phyloP scores from a whole-genome alignment of 495 filamentous ascomycete genomes.

The Aspergillus sclerotiicarbonarius region DNA sequence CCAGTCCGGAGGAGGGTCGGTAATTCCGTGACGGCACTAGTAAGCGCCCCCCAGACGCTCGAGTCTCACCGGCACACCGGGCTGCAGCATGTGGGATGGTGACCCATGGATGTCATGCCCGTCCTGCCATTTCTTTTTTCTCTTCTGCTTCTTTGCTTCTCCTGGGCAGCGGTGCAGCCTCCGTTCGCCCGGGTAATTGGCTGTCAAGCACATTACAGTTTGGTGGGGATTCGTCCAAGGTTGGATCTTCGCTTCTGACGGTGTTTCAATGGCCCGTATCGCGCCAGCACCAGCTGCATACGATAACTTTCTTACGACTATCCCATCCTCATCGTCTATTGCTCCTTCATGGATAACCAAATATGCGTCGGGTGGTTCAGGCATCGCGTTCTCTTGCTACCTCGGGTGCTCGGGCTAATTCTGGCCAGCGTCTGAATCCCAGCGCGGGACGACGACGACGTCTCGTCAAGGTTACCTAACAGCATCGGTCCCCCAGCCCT shows the following conservation, averaged over 20 bases:
- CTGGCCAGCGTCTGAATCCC: neutral
- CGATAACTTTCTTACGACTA: neutral
- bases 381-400: conserved; percentile 14
- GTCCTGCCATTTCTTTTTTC: conserved; percentile 3
- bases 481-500: neutral
- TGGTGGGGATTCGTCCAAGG: neutral
- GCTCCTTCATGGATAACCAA: conserved; percentile 4
- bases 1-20: neutral
- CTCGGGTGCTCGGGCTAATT: conserved; percentile 27
- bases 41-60: neutral
- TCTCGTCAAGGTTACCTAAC: neutral
- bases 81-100: conserved; percentile 12
- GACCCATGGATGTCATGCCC: neutral
- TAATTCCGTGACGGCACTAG: neutral
- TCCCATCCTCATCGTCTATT: neutral
- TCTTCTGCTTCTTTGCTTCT: neutral
- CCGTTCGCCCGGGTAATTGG: conserved; percentile 9
- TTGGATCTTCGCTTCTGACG: neutral
- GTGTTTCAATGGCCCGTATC: neutral
- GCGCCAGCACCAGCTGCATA: too few relatives aligned
- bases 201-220: neutral
- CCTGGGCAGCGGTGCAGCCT: neutral
- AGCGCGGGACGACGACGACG: neutral
- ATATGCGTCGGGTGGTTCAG: conserved; percentile 22
- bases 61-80: conserved; percentile 25